Evolutionary conservation across 805 yeast species (phyloP).

Genomic region (Ogataea zsoltii): DNA sequence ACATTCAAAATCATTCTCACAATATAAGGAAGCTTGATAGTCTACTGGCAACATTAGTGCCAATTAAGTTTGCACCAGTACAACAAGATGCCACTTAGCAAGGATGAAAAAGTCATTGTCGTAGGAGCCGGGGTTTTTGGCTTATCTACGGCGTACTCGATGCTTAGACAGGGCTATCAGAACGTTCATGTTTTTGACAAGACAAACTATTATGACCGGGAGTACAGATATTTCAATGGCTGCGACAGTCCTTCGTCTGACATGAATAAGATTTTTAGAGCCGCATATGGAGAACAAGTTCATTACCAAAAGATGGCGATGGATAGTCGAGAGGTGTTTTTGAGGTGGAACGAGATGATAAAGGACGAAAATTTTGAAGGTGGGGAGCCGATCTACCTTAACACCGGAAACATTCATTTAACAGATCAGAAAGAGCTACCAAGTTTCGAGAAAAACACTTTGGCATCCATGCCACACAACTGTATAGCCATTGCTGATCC

Average conservation of each 20-base stretch:
- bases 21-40: too few relatives aligned
- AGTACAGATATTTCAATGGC: conserved; percentile 1
- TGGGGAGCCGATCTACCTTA: conserved; percentile 1
- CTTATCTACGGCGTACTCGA: not conserved
- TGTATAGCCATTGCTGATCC: not conserved
- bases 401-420: conserved; percentile 2
- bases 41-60: too few relatives aligned
- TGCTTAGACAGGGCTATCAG: not conserved
- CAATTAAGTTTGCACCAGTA: not conserved
- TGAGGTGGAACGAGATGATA: conserved; percentile 2
- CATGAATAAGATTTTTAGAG: conserved; percentile 2
- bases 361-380: conserved; percentile 1
- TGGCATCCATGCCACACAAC: not conserved
- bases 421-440: conserved; percentile 2
- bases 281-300: conserved; percentile 2
- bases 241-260: conserved; percentile 4
- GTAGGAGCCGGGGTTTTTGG: conserved; percentile 3
- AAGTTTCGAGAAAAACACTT: not conserved
- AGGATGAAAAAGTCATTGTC: not conserved
- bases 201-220: not conserved
- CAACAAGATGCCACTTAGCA: not conserved
- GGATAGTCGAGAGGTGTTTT: conserved; percentile 1
- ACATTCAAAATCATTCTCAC: too few relatives aligned
- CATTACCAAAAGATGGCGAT: conserved; percentile 4
- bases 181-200: conserved; percentile 4